Percentiles rank a stretch among this genome's conserved stretches.
These are phyloP conservation scores for Yamadazyma dushanensis DNA, from an alignment of 1,139 yeast genomes.

Conservation along the genomic window DNA sequence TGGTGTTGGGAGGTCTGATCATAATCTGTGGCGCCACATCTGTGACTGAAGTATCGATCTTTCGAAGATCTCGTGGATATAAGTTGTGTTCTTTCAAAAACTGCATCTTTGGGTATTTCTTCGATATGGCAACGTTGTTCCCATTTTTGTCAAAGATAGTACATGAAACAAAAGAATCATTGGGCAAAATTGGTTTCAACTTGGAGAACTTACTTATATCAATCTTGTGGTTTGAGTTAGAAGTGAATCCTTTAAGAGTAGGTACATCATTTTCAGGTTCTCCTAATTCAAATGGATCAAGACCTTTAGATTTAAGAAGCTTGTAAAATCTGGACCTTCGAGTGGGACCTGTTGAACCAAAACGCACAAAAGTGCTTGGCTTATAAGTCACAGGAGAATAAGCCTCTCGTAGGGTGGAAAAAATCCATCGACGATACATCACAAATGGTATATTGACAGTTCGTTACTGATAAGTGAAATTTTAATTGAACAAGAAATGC, in stretches of 20 bases:
- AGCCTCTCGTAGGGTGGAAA: too few relatives aligned
- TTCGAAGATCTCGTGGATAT: constrained; percentile 79
- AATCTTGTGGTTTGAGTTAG: constrained; percentile 16
- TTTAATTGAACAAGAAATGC: too few relatives aligned
- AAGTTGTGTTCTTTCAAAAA: constrained; percentile 74
- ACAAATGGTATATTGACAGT: too few relatives aligned
- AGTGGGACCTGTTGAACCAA: neutral
- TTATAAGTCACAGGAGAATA: too few relatives aligned
- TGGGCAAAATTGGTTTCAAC: constrained; percentile 59
- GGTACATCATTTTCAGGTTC: constrained; percentile 15
- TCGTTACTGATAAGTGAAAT: too few relatives aligned
- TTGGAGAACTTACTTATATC: constrained; percentile 23
- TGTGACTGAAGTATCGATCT: constrained; percentile 83
- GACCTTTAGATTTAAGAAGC: neutral
- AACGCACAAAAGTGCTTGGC: neutral
- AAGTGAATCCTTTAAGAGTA: constrained; percentile 16
- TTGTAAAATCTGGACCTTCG: neutral
- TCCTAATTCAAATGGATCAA: constrained; percentile 14
- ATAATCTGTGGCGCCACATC: constrained; percentile 89
- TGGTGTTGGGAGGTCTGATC: constrained; percentile 70
- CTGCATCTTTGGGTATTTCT: constrained; percentile 74
- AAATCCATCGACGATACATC: neutral
- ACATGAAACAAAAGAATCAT: constrained; percentile 58
- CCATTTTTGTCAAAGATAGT: constrained; percentile 78
- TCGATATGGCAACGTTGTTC: constrained; percentile 68